Evolutionary conservation across 306 rosid species (phyloP), one percentile per base, ranked within the genome.

Genomic region (Mucuna pruriens): DNA sequence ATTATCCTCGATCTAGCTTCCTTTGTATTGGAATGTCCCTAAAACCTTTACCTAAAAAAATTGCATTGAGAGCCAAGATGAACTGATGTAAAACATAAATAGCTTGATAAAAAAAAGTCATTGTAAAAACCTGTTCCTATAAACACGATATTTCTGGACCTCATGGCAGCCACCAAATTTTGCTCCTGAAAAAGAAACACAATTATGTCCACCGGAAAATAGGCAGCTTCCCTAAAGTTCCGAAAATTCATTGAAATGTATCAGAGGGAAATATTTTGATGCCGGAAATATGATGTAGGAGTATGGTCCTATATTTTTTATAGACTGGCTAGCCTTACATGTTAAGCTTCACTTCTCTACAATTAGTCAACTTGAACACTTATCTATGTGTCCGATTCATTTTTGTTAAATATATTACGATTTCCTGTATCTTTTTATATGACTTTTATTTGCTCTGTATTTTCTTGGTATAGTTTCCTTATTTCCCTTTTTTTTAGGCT

Each of bases 141-240:
- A 90, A 29, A 93, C 84, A 55, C 86, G 90, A 66, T 82, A 90
- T 75, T 94, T 93, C 91, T 91, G 98, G 73, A 84, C 86, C 91
- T 89, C 99, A 80, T 81, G 89, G 84, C 99, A 95, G 77, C 90
- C 85, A 74, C 99, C 92, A 80, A 75, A 88, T 84, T 90, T 95
- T 48, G 98, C 94, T 71, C 99, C 99, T 93, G 80, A 23, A 88
- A 70, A 77, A 38, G 66, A 71, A 81, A 85, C 20, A 84, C 48
- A 80, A 79, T 61, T 48, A 77, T 51, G 65, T 55, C 38, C 16
- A 73, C 34, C 1, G 5, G 67, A 58, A 46, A 45, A n/a, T 45
- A 73, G 77, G 71, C 54, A 51, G 62, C 66, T 68, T 22, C 20
- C 25, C 58, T 29, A 61, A 75, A 44, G 34, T 66, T 54, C n/a